Percentiles rank a stretch among this genome's conserved stretches.
Conservation (phyloP, 2,329 filamentous ascomycete genomes). For the Colletotrichum sp. region DNA sequence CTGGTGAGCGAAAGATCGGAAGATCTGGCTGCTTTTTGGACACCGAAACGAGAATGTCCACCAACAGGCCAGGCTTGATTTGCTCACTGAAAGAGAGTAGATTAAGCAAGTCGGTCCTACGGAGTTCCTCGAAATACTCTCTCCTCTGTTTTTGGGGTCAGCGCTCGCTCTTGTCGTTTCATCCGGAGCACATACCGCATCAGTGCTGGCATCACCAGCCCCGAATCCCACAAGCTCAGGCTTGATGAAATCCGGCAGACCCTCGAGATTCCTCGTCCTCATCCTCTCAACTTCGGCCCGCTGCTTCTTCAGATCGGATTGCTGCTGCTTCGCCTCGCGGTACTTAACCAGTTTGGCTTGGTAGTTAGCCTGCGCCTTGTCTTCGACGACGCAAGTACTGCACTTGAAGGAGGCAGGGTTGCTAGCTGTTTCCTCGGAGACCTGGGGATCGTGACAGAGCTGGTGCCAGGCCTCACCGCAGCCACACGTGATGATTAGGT, state of each 20-base stretch:
- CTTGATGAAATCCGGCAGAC: slow-evolving; percentile 38
- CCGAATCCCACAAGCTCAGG: slow-evolving; percentile 43
- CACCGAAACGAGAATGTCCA: slow-evolving; percentile 46
- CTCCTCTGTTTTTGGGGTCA: slow-evolving; percentile 32
- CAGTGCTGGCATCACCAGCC: slow-evolving; percentile 36
- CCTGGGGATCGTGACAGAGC: slow-evolving; percentile 27
- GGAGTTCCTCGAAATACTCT: slow-evolving; percentile 43
- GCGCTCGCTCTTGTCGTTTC: not conserved
- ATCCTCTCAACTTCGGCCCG: slow-evolving; percentile 33
- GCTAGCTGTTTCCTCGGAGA: slow-evolving; percentile 3
- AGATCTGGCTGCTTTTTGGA: slow-evolving; percentile 47
- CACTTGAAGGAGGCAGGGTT: slow-evolving; percentile 24
- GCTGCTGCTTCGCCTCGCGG: slow-evolving; percentile 20
- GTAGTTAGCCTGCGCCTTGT: slow-evolving; percentile 21
- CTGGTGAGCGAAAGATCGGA: slow-evolving; percentile 45
- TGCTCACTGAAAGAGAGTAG: slow-evolving; percentile 46
- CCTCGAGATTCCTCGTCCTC: slow-evolving; percentile 35
- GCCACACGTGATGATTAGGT: slow-evolving; percentile 26
- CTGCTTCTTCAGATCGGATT: slow-evolving; percentile 23
- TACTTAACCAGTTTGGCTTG: slow-evolving; percentile 15
- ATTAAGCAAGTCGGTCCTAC: slow-evolving; percentile 43
- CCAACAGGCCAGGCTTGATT: slow-evolving; percentile 44
- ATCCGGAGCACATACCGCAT: slow-evolving; percentile 27
- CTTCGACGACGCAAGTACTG: slow-evolving; percentile 21
- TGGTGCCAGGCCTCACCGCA: slow-evolving; percentile 30